Evolutionary conservation across 2,329 filamentous ascomycete genomes (phyloP).

Genomic region (Stagonosporopsis cucurbitacearum): DNA sequence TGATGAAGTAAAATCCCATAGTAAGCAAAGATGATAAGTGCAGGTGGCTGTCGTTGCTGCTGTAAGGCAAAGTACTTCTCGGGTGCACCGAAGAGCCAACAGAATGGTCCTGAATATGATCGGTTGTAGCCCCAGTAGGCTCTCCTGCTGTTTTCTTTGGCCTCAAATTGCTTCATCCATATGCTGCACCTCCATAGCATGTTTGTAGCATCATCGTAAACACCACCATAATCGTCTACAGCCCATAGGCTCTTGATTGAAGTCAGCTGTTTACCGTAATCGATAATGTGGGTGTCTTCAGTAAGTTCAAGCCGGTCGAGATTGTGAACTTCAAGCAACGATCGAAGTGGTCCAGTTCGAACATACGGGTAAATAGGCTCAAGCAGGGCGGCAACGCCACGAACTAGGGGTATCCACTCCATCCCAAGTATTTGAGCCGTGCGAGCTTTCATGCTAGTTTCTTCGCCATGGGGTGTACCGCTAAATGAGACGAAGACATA

Average conservation of each 20-base stretch:
- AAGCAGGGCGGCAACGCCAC: conserved; percentile 19
- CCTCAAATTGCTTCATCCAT: not conserved
- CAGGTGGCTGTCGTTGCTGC: conserved; percentile 23
- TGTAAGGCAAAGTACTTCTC: conserved; percentile 21
- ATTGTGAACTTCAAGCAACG: not conserved
- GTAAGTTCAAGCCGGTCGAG: not conserved
- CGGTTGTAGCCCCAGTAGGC: not conserved
- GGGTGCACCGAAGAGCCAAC: conserved; percentile 20
- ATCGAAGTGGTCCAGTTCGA: not conserved
- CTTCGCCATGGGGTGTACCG: not conserved
- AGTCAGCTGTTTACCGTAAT: not conserved
- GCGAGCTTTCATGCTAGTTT: not conserved
- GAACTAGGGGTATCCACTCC: conserved; percentile 27
- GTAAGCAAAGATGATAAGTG: conserved; percentile 27
- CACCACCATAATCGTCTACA: not conserved
- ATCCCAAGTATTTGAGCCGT: conserved; percentile 21
- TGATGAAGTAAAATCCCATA: conserved; percentile 22
- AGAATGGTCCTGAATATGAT: not conserved
- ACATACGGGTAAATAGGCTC: not conserved
- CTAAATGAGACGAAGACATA: conserved; percentile 23
- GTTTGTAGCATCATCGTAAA: not conserved
- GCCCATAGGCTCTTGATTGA: not conserved
- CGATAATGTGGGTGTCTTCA: not conserved
- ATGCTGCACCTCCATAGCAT: not conserved
- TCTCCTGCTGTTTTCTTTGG: not conserved